Evolutionary conservation across 2,329 filamentous ascomycete species (phyloP), one percentile per base, ranked within the genome.

Genomic region (Mariannaea elegans): DNA sequence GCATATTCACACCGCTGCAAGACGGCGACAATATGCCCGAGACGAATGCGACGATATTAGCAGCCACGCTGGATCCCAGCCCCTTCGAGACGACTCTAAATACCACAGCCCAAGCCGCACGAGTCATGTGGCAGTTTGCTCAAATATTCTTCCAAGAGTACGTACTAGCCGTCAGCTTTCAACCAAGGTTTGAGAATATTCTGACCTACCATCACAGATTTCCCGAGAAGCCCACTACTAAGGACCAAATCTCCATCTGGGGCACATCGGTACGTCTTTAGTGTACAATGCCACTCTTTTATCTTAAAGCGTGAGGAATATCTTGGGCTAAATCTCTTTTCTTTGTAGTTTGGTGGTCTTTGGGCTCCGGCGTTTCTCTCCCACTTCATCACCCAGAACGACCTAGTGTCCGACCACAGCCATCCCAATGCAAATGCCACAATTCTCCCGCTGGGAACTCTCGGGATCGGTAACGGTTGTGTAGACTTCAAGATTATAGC

Each of bases 391-490:
- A 72, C 83, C 41, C 86, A 91, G 73, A 92, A 91, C 62, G 69
- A 76, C 7, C 77, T 77, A 50, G 63, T 69, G 34, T 0, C 51
- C 1, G 31, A 47, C 1, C 49, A 51, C 7, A 51, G 59, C 0
- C 36, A 51, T 0, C 12, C 47, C 1, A 53, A 58, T 3, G 78
- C 81, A n/a, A 72, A 73, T 3, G 83, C 81, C 51, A 83, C 84
- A 1, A 71, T 77, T 1, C 62, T 84, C 2, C 72, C 82, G 2
- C 77, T 92, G 4, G 78, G 78, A 4, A 84, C 88, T 0, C 74
- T 92, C 0, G 89, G 89, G 23, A 87, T 92, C 56, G 78, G 90
- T 46, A 90, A 92, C 71, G 89, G 87, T 3, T 83, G 87, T 55
- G 78, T 92, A 16, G 90, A 92, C 67, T 78, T 83, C 53, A 69